Evolutionary conservation across 2,329 filamentous ascomycete genomes (phyloP).

Genomic region (Ceratocystis papillata): DNA sequence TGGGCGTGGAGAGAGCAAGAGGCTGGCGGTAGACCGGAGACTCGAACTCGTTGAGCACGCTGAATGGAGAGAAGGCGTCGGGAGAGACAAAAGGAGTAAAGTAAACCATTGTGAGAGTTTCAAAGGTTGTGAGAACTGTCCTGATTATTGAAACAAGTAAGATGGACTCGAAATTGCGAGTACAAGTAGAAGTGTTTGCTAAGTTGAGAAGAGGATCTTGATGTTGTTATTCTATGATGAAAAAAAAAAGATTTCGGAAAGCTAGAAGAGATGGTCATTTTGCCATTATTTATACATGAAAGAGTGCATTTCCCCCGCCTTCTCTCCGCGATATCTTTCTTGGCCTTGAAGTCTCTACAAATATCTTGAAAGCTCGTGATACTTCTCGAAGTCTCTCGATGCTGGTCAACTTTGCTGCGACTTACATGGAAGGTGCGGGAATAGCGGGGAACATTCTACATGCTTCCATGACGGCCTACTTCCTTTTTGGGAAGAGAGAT

Average conservation of each 20-base stretch:
- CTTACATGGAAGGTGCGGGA: constrained; percentile 9
- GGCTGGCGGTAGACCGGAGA: neutral
- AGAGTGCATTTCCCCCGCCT: too few species aligned
- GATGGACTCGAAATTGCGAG: neutral
- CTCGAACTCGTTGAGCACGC: neutral
- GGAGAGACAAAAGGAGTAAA: constrained; percentile 13
- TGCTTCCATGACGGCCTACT: neutral
- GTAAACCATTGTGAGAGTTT: constrained; percentile 7
- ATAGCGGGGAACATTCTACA: constrained; percentile 16
- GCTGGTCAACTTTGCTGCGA: neutral
- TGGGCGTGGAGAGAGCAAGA: neutral
- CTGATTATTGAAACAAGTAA: neutral
- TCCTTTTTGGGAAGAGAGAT: neutral
- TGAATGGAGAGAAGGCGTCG: neutral
- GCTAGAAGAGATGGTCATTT: neutral
- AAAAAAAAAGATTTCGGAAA: neutral
- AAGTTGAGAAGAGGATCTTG: neutral
- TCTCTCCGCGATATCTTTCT: too few species aligned
- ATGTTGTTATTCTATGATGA: neutral
- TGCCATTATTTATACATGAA: constrained; percentile 7
- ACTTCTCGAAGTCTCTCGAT: constrained; percentile 11
- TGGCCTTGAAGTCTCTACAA: neutral
- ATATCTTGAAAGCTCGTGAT: neutral
- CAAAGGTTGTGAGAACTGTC: neutral
- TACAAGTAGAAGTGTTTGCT: neutral